Evolutionary conservation across 495 filamentous ascomycete species (phyloP).

Genomic region (Penicillium paradoxum): DNA sequence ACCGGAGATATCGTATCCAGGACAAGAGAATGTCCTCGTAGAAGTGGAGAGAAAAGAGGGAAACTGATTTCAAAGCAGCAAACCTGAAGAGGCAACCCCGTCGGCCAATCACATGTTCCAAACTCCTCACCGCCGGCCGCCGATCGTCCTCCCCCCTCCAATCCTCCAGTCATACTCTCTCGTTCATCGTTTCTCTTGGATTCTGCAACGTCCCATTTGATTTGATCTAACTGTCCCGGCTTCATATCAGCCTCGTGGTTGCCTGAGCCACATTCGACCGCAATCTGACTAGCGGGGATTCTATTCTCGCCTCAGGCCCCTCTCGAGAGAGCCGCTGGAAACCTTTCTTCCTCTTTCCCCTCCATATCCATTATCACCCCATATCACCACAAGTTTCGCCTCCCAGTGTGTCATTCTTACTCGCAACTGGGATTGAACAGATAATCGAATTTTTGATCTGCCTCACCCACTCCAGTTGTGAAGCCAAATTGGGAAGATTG

Average conservation of each 20-base stretch:
- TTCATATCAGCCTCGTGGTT: slow-evolving; percentile 3
- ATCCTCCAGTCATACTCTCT: slow-evolving; percentile 1
- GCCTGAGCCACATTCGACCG: slow-evolving; percentile 5
- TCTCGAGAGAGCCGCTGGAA: slow-evolving; percentile 1
- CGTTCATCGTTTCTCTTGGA: neutral
- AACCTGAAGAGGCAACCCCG: neutral
- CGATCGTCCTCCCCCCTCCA: neutral
- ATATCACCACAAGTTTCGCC: neutral
- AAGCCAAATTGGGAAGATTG: neutral
- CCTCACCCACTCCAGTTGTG: neutral
- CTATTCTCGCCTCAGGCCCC: slow-evolving; percentile 8
- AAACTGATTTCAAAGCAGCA: slow-evolving; percentile 11
- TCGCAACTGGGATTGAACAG: neutral
- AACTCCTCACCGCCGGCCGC: neutral
- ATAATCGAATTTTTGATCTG: neutral
- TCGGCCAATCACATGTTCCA: neutral
- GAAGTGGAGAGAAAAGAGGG: neutral
- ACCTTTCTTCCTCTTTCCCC: slow-evolving; percentile 3
- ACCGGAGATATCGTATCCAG: too few species aligned
- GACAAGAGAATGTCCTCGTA: neutral
- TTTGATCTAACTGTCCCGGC: neutral
- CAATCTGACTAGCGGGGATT: slow-evolving; percentile 8
- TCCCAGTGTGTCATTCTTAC: neutral
- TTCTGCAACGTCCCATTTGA: neutral
- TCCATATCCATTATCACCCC: neutral